phyloP scores from a whole-genome alignment of 192 early-diverging fungal genomes.

The Coemansia sp. region DNA sequence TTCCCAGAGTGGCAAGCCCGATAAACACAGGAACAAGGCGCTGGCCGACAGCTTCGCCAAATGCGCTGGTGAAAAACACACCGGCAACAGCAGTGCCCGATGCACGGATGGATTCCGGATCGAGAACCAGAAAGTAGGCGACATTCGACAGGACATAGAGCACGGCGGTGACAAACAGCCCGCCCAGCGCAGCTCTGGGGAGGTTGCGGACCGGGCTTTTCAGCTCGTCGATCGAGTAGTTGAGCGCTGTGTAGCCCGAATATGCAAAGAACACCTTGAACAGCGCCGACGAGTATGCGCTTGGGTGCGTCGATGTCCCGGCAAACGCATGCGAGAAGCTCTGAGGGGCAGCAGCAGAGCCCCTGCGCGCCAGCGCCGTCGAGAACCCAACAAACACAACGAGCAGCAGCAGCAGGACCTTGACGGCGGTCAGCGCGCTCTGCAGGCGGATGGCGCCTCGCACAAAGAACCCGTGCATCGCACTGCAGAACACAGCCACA shows the following conservation, averaged over 20 bases:
- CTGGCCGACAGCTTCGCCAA: conserved; percentile 50
- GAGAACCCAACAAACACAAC: conserved; percentile 35
- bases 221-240: conserved; percentile 64
- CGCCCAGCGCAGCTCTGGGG: conserved; percentile 57
- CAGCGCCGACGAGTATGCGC: conserved; percentile 44
- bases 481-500: conserved; percentile 25
- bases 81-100: conserved; percentile 52
- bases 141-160: conserved; percentile 60
- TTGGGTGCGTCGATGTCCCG: conserved; percentile 29
- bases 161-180: conserved; percentile 51
- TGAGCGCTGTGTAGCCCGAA: conserved; percentile 59
- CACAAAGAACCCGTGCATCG: conserved; percentile 32
- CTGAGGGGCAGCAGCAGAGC: background rate
- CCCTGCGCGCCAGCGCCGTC: background rate
- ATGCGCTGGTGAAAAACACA: conserved; percentile 49
- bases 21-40: conserved; percentile 53
- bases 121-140: conserved; percentile 58
- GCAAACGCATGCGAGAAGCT: conserved; percentile 18
- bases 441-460: conserved; percentile 35
- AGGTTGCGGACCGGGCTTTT: conserved; percentile 59
- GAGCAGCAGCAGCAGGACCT: conserved; percentile 47
- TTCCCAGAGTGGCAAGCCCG: conserved; percentile 53
- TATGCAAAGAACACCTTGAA: conserved; percentile 60
- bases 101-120: conserved; percentile 26
- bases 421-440: conserved; percentile 46